Percentiles rank a stretch among this genome's conserved stretches.
phyloP scores from a whole-genome alignment of 805 yeast genomes.

The Yamadazyma phyllophila region DNA sequence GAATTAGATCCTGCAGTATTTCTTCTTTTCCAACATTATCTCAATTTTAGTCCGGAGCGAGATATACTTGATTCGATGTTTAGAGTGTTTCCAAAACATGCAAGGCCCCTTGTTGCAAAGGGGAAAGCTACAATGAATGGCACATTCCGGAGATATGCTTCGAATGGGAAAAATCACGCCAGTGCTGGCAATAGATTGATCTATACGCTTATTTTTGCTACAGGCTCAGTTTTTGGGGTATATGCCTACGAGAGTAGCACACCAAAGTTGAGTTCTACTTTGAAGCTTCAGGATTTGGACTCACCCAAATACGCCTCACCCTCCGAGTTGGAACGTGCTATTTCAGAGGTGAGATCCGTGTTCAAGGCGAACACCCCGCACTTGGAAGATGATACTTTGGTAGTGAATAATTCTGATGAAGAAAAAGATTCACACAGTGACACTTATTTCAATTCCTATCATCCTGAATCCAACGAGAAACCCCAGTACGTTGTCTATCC shows the following conservation, averaged over 20 bases:
- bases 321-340: slow-evolving; percentile 20
- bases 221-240: slow-evolving; percentile 7
- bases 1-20: not conserved
- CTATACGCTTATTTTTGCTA: slow-evolving; percentile 1
- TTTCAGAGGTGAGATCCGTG: slow-evolving; percentile 19
- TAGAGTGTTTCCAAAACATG: too few relatives aligned
- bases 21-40: too few relatives aligned
- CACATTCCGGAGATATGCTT: too few relatives aligned
- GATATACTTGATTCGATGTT: too few relatives aligned
- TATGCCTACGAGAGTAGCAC: not conserved
- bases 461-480: slow-evolving; percentile 25
- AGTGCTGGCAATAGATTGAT: not conserved
- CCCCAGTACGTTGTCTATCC: slow-evolving; percentile 57
- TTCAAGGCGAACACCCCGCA: slow-evolving; percentile 14
- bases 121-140: too few relatives aligned
- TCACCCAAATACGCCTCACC: slow-evolving; percentile 25
- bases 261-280: slow-evolving; percentile 13
- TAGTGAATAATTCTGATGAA: slow-evolving; percentile 22
- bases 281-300: slow-evolving; percentile 14
- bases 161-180: not conserved
- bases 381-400: slow-evolving; percentile 17
- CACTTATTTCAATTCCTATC: slow-evolving; percentile 34
- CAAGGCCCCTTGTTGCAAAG: too few relatives aligned
- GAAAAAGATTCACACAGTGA: slow-evolving; percentile 28
- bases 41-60: too few relatives aligned